phyloP scores from a whole-genome alignment of 2,329 filamentous ascomycete species.

The Emmonsia crescens region DNA sequence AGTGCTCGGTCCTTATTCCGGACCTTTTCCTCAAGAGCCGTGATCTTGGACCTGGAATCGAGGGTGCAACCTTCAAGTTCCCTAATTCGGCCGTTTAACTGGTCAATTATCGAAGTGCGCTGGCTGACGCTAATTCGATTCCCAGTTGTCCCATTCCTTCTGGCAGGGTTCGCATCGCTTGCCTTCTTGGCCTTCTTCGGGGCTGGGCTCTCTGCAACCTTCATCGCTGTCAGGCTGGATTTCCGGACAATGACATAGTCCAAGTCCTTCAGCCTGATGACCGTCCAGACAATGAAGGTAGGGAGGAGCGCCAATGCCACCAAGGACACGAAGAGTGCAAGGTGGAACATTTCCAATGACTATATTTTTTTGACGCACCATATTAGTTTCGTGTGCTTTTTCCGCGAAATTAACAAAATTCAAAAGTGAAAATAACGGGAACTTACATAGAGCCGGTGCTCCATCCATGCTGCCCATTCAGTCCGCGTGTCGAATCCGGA shows the following conservation, averaged over 20 bases:
- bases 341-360: constrained; percentile 3
- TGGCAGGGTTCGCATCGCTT: neutral
- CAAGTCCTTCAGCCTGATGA: neutral
- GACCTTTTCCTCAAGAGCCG: neutral
- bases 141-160: neutral
- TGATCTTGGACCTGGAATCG: neutral
- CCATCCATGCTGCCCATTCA: neutral
- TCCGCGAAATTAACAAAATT: neutral
- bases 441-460: constrained; percentile 2
- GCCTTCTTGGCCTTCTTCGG: neutral
- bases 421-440: neutral
- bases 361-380: neutral
- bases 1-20: neutral
- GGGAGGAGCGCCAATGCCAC: neutral
- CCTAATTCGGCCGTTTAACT: neutral
- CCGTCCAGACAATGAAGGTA: neutral
- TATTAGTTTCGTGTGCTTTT: neutral
- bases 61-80: neutral
- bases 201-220: neutral
- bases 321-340: neutral
- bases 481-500: neutral
- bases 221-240: neutral
- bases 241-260: neutral
- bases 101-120: neutral
- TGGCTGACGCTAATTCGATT: neutral